Evolutionary conservation across 176 grass and related monocot genomes (phyloP).

Genomic region (Aegilops longissima): DNA sequence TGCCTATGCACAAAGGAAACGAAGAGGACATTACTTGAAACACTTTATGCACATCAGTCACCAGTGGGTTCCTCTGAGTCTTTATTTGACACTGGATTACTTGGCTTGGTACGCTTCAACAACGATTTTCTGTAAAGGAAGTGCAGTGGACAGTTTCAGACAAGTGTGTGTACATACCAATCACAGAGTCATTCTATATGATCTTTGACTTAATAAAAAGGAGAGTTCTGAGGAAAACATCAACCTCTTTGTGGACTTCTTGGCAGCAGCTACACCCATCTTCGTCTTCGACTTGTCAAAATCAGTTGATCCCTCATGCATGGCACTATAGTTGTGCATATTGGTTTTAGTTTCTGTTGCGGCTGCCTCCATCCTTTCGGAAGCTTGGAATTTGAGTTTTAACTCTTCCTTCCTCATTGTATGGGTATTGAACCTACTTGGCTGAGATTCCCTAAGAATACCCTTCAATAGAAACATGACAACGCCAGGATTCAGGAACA

Average conservation of each 20-base stretch:
- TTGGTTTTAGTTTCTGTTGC: neutral
- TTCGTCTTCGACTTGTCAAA: constrained; percentile 4
- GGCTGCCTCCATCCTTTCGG: neutral
- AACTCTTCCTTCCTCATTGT: neutral
- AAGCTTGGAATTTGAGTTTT: neutral
- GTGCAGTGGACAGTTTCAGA: constrained; percentile 7
- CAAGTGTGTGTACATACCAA: neutral
- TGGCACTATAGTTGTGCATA: neutral
- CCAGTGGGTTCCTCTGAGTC: constrained; percentile 2
- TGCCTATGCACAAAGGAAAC: neutral
- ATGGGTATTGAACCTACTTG: constrained; percentile 9
- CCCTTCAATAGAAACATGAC: constrained; percentile 29
- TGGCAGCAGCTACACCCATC: constrained; percentile 6
- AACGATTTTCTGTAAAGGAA: constrained; percentile 14
- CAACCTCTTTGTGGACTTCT: constrained; percentile 24
- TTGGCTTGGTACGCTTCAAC: neutral
- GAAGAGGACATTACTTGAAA: neutral
- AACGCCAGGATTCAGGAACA: neutral
- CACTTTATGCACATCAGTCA: constrained; percentile 7
- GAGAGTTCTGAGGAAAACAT: neutral
- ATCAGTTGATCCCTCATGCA: constrained; percentile 1
- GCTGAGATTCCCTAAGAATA: neutral
- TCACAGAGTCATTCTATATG: neutral
- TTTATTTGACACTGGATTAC: neutral
- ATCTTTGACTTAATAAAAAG: neutral